phyloP scores from a whole-genome alignment of 164 flowering plant species.

The Piper longum region DNA sequence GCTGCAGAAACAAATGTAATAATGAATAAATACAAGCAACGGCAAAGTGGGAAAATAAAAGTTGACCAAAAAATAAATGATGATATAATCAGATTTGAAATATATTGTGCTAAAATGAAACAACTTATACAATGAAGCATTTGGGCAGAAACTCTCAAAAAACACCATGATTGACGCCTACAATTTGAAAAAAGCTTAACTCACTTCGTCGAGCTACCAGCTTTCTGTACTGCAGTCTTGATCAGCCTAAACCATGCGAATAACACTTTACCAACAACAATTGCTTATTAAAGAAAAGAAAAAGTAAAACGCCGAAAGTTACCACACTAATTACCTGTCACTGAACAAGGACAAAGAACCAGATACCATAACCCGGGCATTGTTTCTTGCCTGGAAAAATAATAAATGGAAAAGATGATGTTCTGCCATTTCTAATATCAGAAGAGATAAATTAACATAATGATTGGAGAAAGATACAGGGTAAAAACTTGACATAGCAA shows the following conservation, averaged over 20 bases:
- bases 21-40: too few relatives aligned
- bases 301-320: not conserved
- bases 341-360: constrained; percentile 82
- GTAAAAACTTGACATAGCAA: not conserved
- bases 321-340: constrained; percentile 34
- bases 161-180: not conserved
- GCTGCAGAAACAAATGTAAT: too few relatives aligned
- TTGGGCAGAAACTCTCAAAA: not conserved
- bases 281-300: not conserved
- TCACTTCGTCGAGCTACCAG: constrained; percentile 61
- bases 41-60: too few relatives aligned
- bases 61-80: too few relatives aligned
- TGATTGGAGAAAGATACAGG: not conserved
- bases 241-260: constrained; percentile 41
- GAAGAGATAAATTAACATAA: not conserved
- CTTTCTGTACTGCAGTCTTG: constrained; percentile 63
- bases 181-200: constrained; percentile 8
- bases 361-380: constrained; percentile 77
- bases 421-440: not conserved
- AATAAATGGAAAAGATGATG: not conserved
- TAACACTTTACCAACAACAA: constrained; percentile 1
- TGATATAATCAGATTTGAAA: too few relatives aligned
- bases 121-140: not conserved
- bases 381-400: constrained; percentile 74
- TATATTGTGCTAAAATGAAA: too few relatives aligned